Evolutionary conservation across 257 asterid species (phyloP), one percentile per base, ranked within the genome.

Genomic region (Solanum pimpinellifolium): DNA sequence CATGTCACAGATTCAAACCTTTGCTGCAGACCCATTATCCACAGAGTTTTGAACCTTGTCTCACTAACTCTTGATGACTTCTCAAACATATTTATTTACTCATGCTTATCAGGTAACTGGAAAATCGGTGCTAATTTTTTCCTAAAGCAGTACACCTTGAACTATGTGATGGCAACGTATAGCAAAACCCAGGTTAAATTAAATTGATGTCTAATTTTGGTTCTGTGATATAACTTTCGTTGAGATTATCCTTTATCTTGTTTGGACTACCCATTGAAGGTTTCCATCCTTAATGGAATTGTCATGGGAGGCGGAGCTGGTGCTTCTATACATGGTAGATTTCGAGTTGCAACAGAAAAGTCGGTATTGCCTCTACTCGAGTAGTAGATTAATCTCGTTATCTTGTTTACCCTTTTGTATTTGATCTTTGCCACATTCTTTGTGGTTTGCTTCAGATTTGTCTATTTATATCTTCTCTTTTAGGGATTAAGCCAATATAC

Each of bases 261-360:
- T 84, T 29, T 39, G 33, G 37, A 74, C 52, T 68, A 25, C 16
- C 59, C 85, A 39, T 25, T 78, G 46, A 90, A 97, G 99, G 98
- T 97, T 87, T 97, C 99, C 80, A 88, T 95, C 88, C 98, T 97
- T 83, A 87, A 97, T 89, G 99, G 99, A 80, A 94, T 97, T 90
- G 98, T 95, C 88, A 94, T 95, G 97, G 99, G 99, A 46, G 98
- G 99, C 87, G 99, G 98, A 89, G 98, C 95, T 23, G 99, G 98
- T 88, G 93, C 91, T 87, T 93, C 98, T 73, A 73, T 97, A 69
- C 98, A 94, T 68, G 99, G 99, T 81, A 92, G 96, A 94, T 95
- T 94, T 89, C 95, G 97, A 75, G 91, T 97, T 86, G 96, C 98
- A 81, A 95, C 98, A 21, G 98, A 95, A 90, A 97, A 97, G 76